Conservation (phyloP, 2,329 filamentous ascomycete species). For the Ceratocystis destructans region DNA sequence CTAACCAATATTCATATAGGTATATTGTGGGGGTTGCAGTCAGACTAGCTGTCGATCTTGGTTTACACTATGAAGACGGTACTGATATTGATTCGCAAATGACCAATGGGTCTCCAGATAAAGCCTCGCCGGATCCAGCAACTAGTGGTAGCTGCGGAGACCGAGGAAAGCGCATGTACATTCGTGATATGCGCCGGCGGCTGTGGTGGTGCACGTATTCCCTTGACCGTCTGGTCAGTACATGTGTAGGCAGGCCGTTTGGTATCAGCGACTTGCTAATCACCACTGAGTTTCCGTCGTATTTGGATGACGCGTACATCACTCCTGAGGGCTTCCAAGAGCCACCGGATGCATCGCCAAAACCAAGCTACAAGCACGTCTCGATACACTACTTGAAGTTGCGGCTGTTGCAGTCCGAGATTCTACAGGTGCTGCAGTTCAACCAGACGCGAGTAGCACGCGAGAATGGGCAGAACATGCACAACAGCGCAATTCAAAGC, state of each 20-base stretch:
- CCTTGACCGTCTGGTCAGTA: conserved; percentile 85
- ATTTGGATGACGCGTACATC: conserved; percentile 79
- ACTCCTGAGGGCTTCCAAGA: conserved; percentile 61
- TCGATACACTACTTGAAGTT: conserved; percentile 87
- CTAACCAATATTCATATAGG: conserved; percentile 26
- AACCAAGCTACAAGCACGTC: conserved; percentile 78
- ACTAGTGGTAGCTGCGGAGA: conserved; percentile 26
- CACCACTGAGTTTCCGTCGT: conserved; percentile 84
- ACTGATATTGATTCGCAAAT: conserved; percentile 39
- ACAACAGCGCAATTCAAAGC: conserved; percentile 62
- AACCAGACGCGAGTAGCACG: conserved; percentile 74
- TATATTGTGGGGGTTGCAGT: conserved; percentile 94
- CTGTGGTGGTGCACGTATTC: conserved; percentile 98
- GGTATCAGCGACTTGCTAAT: conserved; percentile 94
- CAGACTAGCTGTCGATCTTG: conserved; percentile 77
- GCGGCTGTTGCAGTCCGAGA: conserved; percentile 81
- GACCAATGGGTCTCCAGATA: conserved; percentile 17
- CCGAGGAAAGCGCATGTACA: conserved; percentile 63
- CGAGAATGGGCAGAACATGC: conserved; percentile 46
- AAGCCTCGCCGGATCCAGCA: background rate
- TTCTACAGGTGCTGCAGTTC: conserved; percentile 83
- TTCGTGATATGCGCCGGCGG: conserved; percentile 70
- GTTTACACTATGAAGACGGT: conserved; percentile 84
- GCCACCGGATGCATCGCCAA: conserved; percentile 39
- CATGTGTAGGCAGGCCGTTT: conserved; percentile 83